Conservation (phyloP, 108 stramenopile genomes). For the Nannochloropsis gaditana region DNA sequence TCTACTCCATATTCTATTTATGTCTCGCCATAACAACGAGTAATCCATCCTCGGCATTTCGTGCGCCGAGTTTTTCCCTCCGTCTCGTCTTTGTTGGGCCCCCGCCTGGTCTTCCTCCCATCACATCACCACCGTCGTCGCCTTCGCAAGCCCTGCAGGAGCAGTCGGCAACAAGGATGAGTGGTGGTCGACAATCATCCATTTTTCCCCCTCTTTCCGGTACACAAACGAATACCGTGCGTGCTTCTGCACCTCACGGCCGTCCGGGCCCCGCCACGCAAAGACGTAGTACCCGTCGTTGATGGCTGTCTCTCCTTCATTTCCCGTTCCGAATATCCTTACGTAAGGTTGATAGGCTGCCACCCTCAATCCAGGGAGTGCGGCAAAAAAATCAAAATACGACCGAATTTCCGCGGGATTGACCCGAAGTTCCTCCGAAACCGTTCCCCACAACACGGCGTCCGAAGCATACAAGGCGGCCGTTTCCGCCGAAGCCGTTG, state of each 20-base stretch:
- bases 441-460: slow-evolving; percentile 29
- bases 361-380: background rate
- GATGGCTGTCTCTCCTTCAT: background rate
- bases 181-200: background rate
- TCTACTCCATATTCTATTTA: no score
- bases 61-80: no score
- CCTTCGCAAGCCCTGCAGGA: background rate
- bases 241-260: background rate
- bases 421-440: slow-evolving; percentile 34
- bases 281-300: slow-evolving; percentile 1
- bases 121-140: background rate
- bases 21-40: no score
- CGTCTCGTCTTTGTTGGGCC: no score
- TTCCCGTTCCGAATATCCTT: background rate
- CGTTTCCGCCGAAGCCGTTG: slow-evolving; percentile 26
- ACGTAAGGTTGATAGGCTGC: background rate
- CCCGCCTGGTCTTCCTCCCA: no score
- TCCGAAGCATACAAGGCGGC: slow-evolving; percentile 28
- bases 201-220: background rate
- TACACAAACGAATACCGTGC: slow-evolving; percentile 1
- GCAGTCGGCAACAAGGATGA: background rate
- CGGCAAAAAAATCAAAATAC: slow-evolving; percentile 23
- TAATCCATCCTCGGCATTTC: no score
- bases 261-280: slow-evolving; percentile 5
- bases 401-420: slow-evolving; percentile 23